Evolutionary conservation across 2,329 filamentous ascomycete species (phyloP).

Genomic region (Ramichloridium luteum): DNA sequence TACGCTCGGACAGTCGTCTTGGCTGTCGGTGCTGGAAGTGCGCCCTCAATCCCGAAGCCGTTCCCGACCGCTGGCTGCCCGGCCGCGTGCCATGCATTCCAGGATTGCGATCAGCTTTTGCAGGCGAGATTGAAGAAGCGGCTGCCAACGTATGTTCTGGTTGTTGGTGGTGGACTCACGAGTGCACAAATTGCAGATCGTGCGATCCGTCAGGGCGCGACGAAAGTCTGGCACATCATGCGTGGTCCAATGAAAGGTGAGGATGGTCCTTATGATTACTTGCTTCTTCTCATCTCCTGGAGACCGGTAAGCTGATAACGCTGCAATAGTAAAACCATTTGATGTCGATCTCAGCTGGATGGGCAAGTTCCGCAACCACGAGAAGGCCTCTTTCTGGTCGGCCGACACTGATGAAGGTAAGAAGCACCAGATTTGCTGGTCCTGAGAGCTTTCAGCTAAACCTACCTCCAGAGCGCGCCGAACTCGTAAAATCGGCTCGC

Average conservation of each 20-base stretch:
- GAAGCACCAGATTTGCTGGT: no score
- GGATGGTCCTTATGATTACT: no score
- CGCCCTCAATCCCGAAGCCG: slow-evolving; percentile 37
- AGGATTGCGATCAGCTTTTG: slow-evolving; percentile 33
- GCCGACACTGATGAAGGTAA: slow-evolving; percentile 54
- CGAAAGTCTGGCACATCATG: slow-evolving; percentile 58
- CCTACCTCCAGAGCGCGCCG: slow-evolving; percentile 42
- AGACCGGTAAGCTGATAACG: not conserved
- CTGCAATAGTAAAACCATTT: slow-evolving; percentile 54
- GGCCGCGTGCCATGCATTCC: slow-evolving; percentile 55
- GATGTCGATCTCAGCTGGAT: slow-evolving; percentile 69
- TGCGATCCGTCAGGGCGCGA: slow-evolving; percentile 54
- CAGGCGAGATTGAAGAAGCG: slow-evolving; percentile 39
- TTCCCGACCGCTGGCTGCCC: slow-evolving; percentile 26
- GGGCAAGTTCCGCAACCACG: slow-evolving; percentile 67
- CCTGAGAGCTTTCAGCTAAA: not conserved
- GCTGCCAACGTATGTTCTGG: slow-evolving; percentile 49
- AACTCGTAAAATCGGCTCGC: slow-evolving; percentile 53
- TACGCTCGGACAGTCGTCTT: slow-evolving; percentile 51
- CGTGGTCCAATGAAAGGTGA: slow-evolving; percentile 39
- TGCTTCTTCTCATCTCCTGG: not conserved
- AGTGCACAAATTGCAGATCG: slow-evolving; percentile 59
- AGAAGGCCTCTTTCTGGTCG: slow-evolving; percentile 66
- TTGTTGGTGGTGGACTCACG: slow-evolving; percentile 65
- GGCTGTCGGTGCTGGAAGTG: slow-evolving; percentile 56